Percentiles rank a stretch among this genome's conserved stretches.
phyloP scores from a whole-genome alignment of 768 basidiomycete species.

The Termitomyces sp. region DNA sequence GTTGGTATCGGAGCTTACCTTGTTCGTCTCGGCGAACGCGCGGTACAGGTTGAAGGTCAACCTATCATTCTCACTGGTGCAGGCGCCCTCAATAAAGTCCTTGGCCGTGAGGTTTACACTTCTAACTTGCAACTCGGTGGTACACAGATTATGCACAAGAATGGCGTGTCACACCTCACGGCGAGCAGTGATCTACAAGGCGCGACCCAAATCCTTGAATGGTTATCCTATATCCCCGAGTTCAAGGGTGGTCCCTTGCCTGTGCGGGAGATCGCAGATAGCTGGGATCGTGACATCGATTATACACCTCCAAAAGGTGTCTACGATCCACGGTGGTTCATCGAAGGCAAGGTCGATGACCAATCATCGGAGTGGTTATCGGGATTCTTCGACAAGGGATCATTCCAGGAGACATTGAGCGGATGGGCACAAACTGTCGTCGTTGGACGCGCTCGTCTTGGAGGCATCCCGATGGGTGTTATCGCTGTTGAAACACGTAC shows the following conservation, averaged over 20 bases:
- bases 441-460: constrained; percentile 91
- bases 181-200: constrained; percentile 96
- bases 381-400: constrained; percentile 96
- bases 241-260: constrained; percentile 79
- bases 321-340: constrained; percentile 98
- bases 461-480: constrained; percentile 96
- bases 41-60: constrained; percentile 98
- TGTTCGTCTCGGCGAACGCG: constrained; percentile 94
- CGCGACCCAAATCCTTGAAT: constrained; percentile 88
- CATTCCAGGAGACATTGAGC: constrained; percentile 97
- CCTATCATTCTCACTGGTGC: constrained; percentile 99
- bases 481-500: constrained; percentile 98
- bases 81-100: constrained; percentile 95
- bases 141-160: constrained; percentile 99
- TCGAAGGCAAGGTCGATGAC: constrained; percentile 92
- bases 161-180: constrained; percentile 96
- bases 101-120: constrained; percentile 98
- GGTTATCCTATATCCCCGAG: constrained; percentile 93
- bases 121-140: constrained; percentile 98
- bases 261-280: constrained; percentile 65
- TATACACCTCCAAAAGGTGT: constrained; percentile 91
- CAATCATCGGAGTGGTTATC: constrained; percentile 68
- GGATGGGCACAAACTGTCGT: constrained; percentile 99
- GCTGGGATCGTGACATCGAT: constrained; percentile 90
- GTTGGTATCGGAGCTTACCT: constrained; percentile 99